phyloP scores from a whole-genome alignment of 441 rosid genomes.

The Pelargonium myrrhifolium region DNA sequence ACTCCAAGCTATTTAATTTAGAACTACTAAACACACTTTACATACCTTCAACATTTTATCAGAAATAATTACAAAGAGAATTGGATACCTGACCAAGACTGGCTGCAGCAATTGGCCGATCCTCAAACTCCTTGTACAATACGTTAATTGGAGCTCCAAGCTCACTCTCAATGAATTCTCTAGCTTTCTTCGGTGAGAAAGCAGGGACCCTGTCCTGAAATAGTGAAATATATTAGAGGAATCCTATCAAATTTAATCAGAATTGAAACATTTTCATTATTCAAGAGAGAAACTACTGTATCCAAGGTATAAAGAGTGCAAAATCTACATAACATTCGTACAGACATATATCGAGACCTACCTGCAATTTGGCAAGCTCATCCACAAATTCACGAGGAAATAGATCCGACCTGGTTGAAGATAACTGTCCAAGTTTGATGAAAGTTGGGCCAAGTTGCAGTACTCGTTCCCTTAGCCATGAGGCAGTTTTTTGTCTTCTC shows the following conservation, averaged over 20 bases:
- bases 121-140: conserved; percentile 77
- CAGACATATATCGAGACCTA: conserved; percentile 22
- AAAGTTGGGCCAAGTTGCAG: conserved; percentile 96
- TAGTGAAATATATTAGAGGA: conserved; percentile 2
- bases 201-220: conserved; percentile 87
- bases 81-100: conserved; percentile 87
- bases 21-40: neutral
- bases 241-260: neutral
- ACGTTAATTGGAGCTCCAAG: conserved; percentile 66
- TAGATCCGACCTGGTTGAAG: conserved; percentile 87
- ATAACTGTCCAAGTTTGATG: conserved; percentile 88
- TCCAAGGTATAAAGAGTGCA: neutral
- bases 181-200: conserved; percentile 76
- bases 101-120: conserved; percentile 95
- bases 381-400: conserved; percentile 86
- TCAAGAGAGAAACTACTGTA: neutral
- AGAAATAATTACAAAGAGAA: neutral
- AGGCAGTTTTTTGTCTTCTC: conserved; percentile 64
- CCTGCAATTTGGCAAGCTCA: conserved; percentile 96
- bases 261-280: neutral
- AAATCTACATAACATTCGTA: conserved; percentile 4
- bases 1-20: neutral
- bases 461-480: conserved; percentile 79
- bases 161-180: conserved; percentile 58
- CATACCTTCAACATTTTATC: neutral